Base-by-base conservation (phyloP, 2,329 filamentous ascomycete species). In the Cladosporium sp. region DNA sequence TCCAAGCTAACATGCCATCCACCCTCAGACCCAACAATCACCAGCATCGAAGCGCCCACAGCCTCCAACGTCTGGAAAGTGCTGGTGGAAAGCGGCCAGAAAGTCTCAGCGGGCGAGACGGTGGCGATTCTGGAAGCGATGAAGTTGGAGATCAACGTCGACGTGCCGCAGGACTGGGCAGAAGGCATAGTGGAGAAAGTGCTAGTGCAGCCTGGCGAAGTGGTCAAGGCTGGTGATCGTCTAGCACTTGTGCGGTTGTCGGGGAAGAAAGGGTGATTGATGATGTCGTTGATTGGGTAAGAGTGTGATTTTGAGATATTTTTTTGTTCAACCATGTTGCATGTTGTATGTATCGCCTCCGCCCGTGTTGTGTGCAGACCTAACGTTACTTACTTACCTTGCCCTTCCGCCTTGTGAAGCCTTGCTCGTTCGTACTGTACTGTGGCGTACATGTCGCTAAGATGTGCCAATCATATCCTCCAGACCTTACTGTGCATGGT, bases 31-130 rank as follows among this genome's bases (percentile, higher is more conserved):
- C 62, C 67, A 2, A 55, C 55, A 4, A 68, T 73, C 15, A 57
- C 58, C 5, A 55, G 64, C 5, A 62, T 73, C 11, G 69, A 72
- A 46, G 69, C 70, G 1, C 70, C 70, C 1, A 68, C 72, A 1
- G 71, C 72, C 58, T 71, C 71, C 1, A 74, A 74, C 54, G 69
- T 73, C 7, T 73, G 71, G 71, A 72, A 72, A 52, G 64, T 73
- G 3, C 62, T 68, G 42, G 68, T 72, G 4, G 55, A 62, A 18
- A 69, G 72, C 46, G 64, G 66, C 0, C 63, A 69, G 27, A 58
- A 57, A 4, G 50, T 72, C n/a, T 61, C 60, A 16, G 55, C 65
- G 13, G 63, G 59, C 1, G 65, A 63, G 35, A 59, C 67, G 22
- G 59, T 73, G 15, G 64, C 67, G 0, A 69, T 73, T n/a, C 63